These are phyloP conservation scores for Oxyria digyna DNA, from an alignment of 148 eudicot species.

Conservation along the genomic window DNA sequence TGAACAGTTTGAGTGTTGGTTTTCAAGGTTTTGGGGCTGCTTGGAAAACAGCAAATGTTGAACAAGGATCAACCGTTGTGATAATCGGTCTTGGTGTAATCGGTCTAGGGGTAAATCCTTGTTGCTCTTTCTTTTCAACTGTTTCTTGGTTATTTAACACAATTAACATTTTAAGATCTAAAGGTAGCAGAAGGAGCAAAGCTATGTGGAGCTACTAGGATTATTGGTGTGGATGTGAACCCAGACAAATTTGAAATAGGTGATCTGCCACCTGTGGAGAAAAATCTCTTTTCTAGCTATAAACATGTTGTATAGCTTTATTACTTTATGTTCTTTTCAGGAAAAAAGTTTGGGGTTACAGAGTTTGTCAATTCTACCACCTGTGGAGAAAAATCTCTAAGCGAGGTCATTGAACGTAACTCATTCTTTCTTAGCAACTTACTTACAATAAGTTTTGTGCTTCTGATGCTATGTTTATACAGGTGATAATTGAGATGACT, in stretches of 20 bases:
- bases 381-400: conserved; percentile 35
- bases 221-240: conserved; percentile 89
- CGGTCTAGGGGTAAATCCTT: conserved; percentile 66
- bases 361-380: conserved; percentile 51
- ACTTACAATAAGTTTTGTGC: background rate
- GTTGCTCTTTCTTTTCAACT: background rate
- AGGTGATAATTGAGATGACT: conserved; percentile 76
- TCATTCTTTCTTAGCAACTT: background rate
- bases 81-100: conserved; percentile 85
- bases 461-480: background rate
- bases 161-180: background rate
- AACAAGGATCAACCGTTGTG: conserved; percentile 75
- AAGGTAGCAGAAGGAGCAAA: conserved; percentile 96
- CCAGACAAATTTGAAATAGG: conserved; percentile 55
- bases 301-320: background rate
- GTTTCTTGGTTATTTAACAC: background rate
- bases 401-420: conserved; percentile 39
- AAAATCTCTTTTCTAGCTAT: background rate
- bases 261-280: conserved; percentile 12
- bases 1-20: background rate
- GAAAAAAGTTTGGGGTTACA: conserved; percentile 69
- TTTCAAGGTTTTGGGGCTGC: conserved; percentile 80
- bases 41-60: conserved; percentile 68
- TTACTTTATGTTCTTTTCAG: conserved; percentile 20
- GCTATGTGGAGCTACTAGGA: conserved; percentile 70